phyloP scores from a whole-genome alignment of 2,329 filamentous ascomycete genomes.

The Fulvia fulva region DNA sequence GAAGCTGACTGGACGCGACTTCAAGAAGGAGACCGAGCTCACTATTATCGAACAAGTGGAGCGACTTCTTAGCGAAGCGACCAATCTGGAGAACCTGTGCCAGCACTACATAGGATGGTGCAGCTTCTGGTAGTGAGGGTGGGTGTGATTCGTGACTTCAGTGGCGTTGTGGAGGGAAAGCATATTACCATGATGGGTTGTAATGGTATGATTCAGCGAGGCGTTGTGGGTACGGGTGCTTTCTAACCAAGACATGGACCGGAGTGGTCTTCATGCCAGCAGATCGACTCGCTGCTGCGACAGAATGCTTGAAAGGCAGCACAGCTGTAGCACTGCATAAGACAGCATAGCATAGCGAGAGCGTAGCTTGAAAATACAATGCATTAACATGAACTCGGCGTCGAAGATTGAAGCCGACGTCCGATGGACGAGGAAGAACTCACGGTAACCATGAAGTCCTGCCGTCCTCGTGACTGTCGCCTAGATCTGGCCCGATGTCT shows the following conservation, averaged over 20 bases:
- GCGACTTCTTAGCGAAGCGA: conserved; percentile 90
- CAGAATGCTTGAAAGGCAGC: background rate
- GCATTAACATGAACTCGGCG: background rate
- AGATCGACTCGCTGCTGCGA: background rate
- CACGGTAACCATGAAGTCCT: background rate
- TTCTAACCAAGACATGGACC: background rate
- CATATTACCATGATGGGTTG: background rate
- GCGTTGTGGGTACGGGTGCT: background rate
- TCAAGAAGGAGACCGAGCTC: conserved; percentile 80
- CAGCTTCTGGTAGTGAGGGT: conserved; percentile 75
- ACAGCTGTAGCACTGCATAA: background rate
- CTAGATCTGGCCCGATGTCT: background rate
- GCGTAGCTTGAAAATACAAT: background rate
- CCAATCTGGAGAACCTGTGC: conserved; percentile 93
- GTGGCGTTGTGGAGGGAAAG: background rate
- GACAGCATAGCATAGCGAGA: background rate
- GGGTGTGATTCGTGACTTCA: background rate
- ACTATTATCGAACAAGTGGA: conserved; percentile 85
- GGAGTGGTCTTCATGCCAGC: background rate
- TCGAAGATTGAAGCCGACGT: background rate
- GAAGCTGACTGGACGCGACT: conserved; percentile 91
- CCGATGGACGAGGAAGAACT: background rate
- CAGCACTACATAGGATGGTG: conserved; percentile 99
- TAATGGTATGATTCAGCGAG: background rate
- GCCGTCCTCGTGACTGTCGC: background rate